Base-by-base conservation (phyloP, 2,329 filamentous ascomycete genomes). In the Colletotrichum sp. region DNA sequence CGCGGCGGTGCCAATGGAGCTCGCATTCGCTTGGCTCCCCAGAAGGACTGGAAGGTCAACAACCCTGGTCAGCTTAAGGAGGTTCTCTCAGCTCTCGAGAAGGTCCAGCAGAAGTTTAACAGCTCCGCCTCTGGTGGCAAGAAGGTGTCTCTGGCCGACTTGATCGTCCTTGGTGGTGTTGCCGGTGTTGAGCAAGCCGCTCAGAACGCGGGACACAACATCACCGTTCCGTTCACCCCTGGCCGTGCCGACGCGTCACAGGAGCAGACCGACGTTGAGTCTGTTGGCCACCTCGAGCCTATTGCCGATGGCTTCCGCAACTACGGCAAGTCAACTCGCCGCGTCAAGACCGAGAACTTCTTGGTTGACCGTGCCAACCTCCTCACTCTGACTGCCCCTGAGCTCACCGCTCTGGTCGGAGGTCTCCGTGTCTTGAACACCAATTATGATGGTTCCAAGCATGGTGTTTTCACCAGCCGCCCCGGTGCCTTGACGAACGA, bases 1-100 rank as follows among this genome's bases (percentile, higher is more conserved):
- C 94, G 94, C 78, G 94, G 94, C 79, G 94, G 94, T 81, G 94
- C 94, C 85, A 96, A 96, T 80, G 94, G 94, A 80, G 94, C 91
- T 16, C 94, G 94, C 79, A 94, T 96, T 80, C 92, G 93, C 38
- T 92, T 96, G 12, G 87, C 89, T 76, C 94, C 94, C 24, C 92
- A 94, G 86, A 92, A 91, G 80, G 87, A 91, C 83, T 96, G 94
- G 94, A 85, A 91, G 80, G 89, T 92, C 82, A 96, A 96, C 90
- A 94, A 95, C 87, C 93, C 93, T 38, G 79, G 88, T 2, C 90
- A 94, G 84, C 87, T 96, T 48, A 84, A 86, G 71, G 86, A 93
- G 83, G 91, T 94, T 4, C 86, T 96, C 34, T 80, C 82, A 28
- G 88, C 89, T 1, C 87, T 96, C 7, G 92, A 95, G 84, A 83